Evolutionary conservation across 1,284 basidiomycete species (phyloP).

Genomic region (Tausonia pullulans): DNA sequence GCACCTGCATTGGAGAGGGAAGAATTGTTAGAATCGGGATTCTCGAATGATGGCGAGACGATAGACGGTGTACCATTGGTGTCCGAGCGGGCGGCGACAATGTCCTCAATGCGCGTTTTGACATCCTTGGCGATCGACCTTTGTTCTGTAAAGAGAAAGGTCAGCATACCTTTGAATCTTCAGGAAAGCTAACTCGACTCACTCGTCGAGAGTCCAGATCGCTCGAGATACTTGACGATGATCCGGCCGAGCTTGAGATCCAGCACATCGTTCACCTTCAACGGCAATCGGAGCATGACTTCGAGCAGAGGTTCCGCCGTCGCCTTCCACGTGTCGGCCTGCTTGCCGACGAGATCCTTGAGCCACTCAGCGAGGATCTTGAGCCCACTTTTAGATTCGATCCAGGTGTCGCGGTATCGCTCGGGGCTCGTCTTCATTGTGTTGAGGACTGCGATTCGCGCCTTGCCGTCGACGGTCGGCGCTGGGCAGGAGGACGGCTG

Average conservation of each 20-base stretch:
- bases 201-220: neutral
- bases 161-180: neutral
- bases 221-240: too few species aligned
- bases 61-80: too few species aligned
- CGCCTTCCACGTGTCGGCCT: neutral
- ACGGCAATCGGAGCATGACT: neutral
- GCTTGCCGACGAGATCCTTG: neutral
- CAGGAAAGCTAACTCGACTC: neutral
- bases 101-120: too few species aligned
- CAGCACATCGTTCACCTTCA: neutral
- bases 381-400: neutral
- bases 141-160: neutral
- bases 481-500: neutral
- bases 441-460: neutral
- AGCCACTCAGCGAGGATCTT: neutral
- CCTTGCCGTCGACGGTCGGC: neutral
- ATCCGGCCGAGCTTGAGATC: too few species aligned
- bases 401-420: neutral
- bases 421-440: too few species aligned
- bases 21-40: too few species aligned
- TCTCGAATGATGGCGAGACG: too few species aligned
- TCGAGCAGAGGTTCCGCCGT: neutral
- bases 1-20: too few species aligned
- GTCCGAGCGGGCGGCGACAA: too few species aligned
- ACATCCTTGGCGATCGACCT: neutral